Evolutionary conservation across 2,329 filamentous ascomycete species (phyloP).

Genomic region (Torrubiella hemipterigena): DNA sequence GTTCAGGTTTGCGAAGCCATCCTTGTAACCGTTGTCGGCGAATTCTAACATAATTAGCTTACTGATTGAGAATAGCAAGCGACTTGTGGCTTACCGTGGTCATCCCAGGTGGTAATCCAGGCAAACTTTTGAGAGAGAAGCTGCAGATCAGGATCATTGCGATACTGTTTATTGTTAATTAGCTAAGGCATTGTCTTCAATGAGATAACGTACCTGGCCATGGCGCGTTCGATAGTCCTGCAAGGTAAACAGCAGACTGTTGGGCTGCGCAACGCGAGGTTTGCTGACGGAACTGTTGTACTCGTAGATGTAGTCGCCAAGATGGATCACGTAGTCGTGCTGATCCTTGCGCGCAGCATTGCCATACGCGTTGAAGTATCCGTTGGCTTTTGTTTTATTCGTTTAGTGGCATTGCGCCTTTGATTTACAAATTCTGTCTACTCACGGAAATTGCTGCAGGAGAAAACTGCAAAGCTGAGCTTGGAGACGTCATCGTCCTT

Average conservation of each 20-base stretch:
- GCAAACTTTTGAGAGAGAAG: constrained; percentile 27
- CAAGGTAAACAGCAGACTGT: constrained; percentile 18
- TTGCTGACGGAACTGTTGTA: constrained; percentile 20
- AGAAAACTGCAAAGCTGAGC: constrained; percentile 56
- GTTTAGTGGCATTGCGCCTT: too few species aligned
- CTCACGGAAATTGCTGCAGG: constrained; percentile 55
- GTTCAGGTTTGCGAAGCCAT: constrained; percentile 47
- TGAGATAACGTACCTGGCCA: constrained; percentile 15
- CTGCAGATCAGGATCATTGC: constrained; percentile 27
- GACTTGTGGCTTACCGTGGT: constrained; percentile 39
- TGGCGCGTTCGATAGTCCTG: constrained; percentile 31
- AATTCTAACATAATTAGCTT: too few species aligned
- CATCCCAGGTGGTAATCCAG: constrained; percentile 35
- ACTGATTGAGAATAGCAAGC: too few species aligned
- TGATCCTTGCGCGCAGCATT: constrained; percentile 47
- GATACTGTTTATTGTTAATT: constrained; percentile 16
- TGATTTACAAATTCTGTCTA: constrained; percentile 4
- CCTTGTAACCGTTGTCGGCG: constrained; percentile 52
- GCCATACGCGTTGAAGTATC: constrained; percentile 49
- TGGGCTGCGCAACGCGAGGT: constrained; percentile 18
- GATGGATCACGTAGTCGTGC: constrained; percentile 47
- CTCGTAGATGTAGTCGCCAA: constrained; percentile 56
- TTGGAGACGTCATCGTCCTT: constrained; percentile 41
- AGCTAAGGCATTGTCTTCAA: neutral
- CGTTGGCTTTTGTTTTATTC: constrained; percentile 13